Evolutionary conservation across 768 basidiomycete genomes (phyloP).

Genomic region (Pulveroboletus sp.): DNA sequence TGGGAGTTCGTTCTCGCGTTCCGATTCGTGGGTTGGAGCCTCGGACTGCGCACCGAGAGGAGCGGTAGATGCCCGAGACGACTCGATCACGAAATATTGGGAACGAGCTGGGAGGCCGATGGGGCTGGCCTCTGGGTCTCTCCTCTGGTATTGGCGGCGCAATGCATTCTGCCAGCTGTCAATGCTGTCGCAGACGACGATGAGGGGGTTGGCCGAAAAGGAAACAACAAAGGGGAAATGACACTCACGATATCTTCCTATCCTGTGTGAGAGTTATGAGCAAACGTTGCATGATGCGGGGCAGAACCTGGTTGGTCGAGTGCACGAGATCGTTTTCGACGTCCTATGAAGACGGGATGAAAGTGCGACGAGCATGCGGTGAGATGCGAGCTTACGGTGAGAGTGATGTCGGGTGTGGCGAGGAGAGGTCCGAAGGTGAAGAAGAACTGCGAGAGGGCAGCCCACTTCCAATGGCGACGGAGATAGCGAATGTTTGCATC

Average conservation of each 20-base stretch:
- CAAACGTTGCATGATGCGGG: constrained; percentile 71
- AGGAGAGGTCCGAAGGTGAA: constrained; percentile 77
- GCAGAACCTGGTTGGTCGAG: constrained; percentile 55
- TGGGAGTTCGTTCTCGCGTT: constrained; percentile 12
- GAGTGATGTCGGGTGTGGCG: constrained; percentile 63
- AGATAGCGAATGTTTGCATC: constrained; percentile 49
- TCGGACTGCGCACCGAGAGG: constrained; percentile 14
- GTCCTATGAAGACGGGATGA: constrained; percentile 44
- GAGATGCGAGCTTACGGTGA: constrained; percentile 45
- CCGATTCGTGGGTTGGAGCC: constrained; percentile 2
- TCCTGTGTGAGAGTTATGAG: constrained; percentile 75
- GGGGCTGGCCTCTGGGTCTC: constrained; percentile 66
- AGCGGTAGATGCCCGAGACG: constrained; percentile 28
- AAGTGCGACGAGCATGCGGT: neutral
- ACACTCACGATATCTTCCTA: constrained; percentile 68
- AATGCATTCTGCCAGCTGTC: constrained; percentile 78
- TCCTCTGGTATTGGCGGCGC: constrained; percentile 72
- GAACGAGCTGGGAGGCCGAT: constrained; percentile 50
- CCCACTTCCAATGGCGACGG: constrained; percentile 88
- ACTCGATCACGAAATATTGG: constrained; percentile 22
- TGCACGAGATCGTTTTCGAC: constrained; percentile 72
- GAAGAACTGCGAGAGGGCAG: constrained; percentile 87
- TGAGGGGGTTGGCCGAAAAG: constrained; percentile 13
- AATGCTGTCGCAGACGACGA: constrained; percentile 38
- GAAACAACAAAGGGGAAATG: constrained; percentile 17